A percentile compares a stretch with the other conserved stretches of the same genome.
These are phyloP conservation scores for Sarocladium oryzae DNA, from an alignment of 2,329 filamentous ascomycete genomes.

Conservation along the genomic window DNA sequence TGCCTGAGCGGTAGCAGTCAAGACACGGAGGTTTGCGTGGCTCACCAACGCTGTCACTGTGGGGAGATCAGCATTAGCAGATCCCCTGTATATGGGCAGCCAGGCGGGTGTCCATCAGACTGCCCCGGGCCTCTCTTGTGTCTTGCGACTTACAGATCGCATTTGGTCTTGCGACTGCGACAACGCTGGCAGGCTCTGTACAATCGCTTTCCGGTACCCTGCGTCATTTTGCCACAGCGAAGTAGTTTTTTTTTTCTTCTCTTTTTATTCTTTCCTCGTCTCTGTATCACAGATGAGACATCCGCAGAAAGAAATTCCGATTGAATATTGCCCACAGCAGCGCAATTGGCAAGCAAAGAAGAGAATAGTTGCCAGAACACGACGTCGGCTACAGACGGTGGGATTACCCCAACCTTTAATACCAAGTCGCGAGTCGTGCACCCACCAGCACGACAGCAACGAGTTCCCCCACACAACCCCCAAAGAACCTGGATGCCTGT, in stretches of 20 bases:
- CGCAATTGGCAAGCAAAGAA: neutral
- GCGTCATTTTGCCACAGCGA: conserved; percentile 10
- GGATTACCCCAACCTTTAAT: conserved; percentile 9
- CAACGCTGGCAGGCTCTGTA: conserved; percentile 13
- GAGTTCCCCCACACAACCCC: neutral
- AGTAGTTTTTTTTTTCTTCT: neutral
- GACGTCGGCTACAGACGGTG: conserved; percentile 8
- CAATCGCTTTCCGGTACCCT: conserved; percentile 11
- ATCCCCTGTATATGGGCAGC: too few relatives aligned
- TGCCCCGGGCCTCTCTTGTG: too few relatives aligned
- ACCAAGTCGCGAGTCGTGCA: neutral
- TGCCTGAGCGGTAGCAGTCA: conserved; percentile 8
- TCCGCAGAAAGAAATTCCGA: neutral
- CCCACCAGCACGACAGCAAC: neutral
- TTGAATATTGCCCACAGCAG: too few relatives aligned
- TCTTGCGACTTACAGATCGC: conserved; percentile 11
- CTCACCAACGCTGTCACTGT: conserved; percentile 10
- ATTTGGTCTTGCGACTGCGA: conserved; percentile 14
- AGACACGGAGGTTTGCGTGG: conserved; percentile 10
- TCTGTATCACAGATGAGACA: neutral
- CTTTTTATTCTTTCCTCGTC: too few relatives aligned
- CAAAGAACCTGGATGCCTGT: neutral
- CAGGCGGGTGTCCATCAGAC: too few relatives aligned
- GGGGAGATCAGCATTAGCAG: neutral
- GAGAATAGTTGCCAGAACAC: neutral